phyloP scores from a whole-genome alignment of 257 asterid species.

The Prunella vulgaris region DNA sequence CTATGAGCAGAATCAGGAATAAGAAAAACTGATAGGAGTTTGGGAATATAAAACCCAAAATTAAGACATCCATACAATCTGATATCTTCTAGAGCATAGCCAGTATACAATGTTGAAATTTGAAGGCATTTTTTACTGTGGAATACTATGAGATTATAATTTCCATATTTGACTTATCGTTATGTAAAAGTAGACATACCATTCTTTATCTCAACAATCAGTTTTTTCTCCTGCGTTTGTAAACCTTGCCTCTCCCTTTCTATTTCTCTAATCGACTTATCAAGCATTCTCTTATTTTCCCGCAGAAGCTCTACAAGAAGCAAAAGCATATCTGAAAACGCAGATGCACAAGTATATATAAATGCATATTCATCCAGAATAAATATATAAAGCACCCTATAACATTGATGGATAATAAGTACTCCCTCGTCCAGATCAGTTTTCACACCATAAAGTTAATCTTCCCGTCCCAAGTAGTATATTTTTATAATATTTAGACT shows the following conservation, averaged over 20 bases:
- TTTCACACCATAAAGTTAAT: too few species aligned
- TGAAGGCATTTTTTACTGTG: neutral
- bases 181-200: constrained; percentile 36
- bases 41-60: neutral
- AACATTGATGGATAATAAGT: constrained; percentile 19
- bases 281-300: constrained; percentile 97
- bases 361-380: constrained; percentile 30
- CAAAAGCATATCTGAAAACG: neutral
- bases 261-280: constrained; percentile 90
- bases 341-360: constrained; percentile 16
- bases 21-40: neutral
- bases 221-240: constrained; percentile 91
- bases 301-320: constrained; percentile 75
- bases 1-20: neutral
- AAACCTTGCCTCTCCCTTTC: constrained; percentile 97
- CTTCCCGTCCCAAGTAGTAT: too few species aligned
- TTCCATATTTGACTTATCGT: neutral
- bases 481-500: neutral
- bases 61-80: neutral
- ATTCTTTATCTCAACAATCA: constrained; percentile 90
- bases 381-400: constrained; percentile 47
- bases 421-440: too few species aligned
- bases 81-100: neutral
- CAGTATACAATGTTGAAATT: neutral
- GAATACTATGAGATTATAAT: neutral